Evolutionary conservation across 176 grass and related monocot genomes (phyloP).

Genomic region (Paspalum vaginatum): DNA sequence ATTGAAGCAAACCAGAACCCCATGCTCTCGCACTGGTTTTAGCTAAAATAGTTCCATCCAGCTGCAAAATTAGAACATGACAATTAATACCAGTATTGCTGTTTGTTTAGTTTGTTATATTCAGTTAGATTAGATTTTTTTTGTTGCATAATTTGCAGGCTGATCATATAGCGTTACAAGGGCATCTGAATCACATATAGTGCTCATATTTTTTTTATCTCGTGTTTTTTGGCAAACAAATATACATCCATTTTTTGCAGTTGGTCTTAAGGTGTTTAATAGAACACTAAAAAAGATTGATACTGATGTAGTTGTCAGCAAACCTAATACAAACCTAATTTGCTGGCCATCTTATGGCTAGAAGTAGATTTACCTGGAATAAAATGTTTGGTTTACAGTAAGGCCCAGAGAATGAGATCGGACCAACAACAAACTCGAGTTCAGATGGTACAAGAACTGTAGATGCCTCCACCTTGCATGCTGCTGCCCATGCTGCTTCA

Average conservation of each 20-base stretch:
- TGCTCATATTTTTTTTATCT: neutral
- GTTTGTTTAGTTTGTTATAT: neutral
- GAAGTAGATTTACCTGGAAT: conserved; percentile 71
- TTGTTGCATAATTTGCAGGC: neutral
- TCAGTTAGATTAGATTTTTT: neutral
- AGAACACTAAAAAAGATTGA: neutral
- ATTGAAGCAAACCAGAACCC: conserved; percentile 76
- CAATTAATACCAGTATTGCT: conserved; percentile 12
- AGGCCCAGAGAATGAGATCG: conserved; percentile 90
- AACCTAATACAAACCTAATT: neutral
- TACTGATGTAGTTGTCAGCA: neutral
- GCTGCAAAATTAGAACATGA: conserved; percentile 45
- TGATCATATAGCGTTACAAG: neutral
- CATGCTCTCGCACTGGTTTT: conserved; percentile 56
- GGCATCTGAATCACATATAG: neutral
- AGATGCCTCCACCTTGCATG: conserved; percentile 85
- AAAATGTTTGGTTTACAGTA: conserved; percentile 84
- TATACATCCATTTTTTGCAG: neutral
- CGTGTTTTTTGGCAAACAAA: neutral
- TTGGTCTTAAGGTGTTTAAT: neutral
- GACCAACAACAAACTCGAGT: conserved; percentile 69
- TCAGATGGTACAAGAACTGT: conserved; percentile 73
- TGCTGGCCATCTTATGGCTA: neutral
- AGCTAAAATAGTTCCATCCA: conserved; percentile 82
- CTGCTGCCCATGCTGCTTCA: conserved; percentile 80